A percentile compares a stretch with the other conserved stretches of the same genome.
These are phyloP conservation scores for Rutstroemia sp. DNA, from an alignment of 2,329 filamentous ascomycete genomes.

Conservation along the genomic window DNA sequence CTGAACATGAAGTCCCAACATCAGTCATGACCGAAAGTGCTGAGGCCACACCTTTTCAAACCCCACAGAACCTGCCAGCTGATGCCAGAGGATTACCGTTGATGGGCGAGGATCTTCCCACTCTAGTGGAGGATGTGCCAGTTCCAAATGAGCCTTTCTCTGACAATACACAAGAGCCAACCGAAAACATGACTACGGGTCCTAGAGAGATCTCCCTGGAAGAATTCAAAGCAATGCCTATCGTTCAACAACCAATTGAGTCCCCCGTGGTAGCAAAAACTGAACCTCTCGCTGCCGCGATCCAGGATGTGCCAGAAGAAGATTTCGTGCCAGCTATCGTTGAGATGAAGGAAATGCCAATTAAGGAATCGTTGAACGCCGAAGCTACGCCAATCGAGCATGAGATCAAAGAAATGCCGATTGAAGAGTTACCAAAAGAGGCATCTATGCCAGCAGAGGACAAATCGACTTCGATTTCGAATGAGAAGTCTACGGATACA, in stretches of 20 bases:
- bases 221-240: background rate
- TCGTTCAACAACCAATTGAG: background rate
- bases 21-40: background rate
- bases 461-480: constrained; percentile 11
- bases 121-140: background rate
- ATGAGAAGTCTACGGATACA: constrained; percentile 18
- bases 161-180: background rate
- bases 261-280: background rate
- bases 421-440: constrained; percentile 4
- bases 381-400: background rate
- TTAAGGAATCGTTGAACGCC: background rate
- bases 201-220: background rate
- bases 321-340: background rate
- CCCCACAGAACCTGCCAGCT: too few species aligned
- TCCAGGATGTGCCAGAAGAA: background rate
- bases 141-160: background rate
- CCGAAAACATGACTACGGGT: background rate
- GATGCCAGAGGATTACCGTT: too few species aligned
- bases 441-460: constrained; percentile 10
- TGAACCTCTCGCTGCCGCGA: background rate
- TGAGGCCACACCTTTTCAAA: background rate
- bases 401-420: background rate
- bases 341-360: background rate
- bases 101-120: background rate
- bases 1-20: background rate